Evolutionary conservation across 495 filamentous ascomycete genomes (phyloP), one percentile per base, ranked within the genome.

Genomic region (Cercophora scortea): DNA sequence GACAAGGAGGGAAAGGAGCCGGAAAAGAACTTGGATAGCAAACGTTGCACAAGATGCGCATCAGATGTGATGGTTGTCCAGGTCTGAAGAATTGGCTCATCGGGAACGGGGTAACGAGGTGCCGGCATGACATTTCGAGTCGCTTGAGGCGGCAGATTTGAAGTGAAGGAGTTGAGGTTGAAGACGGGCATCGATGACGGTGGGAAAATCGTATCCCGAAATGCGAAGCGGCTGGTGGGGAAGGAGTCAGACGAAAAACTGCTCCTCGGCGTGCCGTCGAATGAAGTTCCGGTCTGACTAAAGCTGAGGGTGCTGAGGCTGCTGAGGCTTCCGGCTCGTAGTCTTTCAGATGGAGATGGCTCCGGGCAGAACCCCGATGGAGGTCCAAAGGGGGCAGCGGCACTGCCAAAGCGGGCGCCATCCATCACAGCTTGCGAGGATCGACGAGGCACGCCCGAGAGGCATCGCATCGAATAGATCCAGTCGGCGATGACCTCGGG

Each of bases 401-500:
- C 32, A 17, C 39, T 41, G 47, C 45, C 52, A 32, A 50, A 32
- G 16, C 16, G 47, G 18, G n/a, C 19, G 8, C 32, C 18, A 16
- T 45, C 18, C n/a, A 16, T 32, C 39, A 51, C 16, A 19, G 8
- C 8, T 8, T 41, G 42, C 10, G 50, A 17, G 17, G 53, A 49
- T n/a, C 5, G 19, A 2, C 33, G 43, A 10, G 45, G 41, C 15
- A 47, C 32, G 6, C 25, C 38, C 3, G 45, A 13, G 0, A 49
- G 16, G 7, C 46, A 32, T 19, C 36, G 43, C 13, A 52, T 56
- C 0, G 61, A 54, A 17, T 57, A 54, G n/a, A 66, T 64, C 61
- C 61, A 64, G 16, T 63, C 58, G 16, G 63, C 63, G 13, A 64
- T 61, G 42, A 47, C 50, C 10, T 66, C 58, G 5, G 63, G 63